A percentile compares a stretch with the other conserved stretches of the same genome.
phyloP scores from a whole-genome alignment of 139 green algal species.

The Picochlorum sp. region DNA sequence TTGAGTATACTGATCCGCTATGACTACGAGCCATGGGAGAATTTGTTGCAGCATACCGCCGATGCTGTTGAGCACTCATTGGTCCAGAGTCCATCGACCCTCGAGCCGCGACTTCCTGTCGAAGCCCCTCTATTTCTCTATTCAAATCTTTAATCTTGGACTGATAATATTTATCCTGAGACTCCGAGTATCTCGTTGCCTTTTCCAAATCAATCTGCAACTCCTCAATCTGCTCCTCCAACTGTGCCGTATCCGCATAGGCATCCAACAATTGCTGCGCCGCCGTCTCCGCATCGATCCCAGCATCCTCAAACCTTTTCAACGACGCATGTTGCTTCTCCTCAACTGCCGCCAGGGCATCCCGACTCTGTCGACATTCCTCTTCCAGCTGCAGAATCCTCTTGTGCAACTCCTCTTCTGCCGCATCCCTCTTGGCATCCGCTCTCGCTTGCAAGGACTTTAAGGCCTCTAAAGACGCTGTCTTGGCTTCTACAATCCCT shows the following conservation, averaged over 20 bases:
- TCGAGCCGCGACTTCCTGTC: too few relatives aligned
- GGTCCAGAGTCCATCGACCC: neutral
- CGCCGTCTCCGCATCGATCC: neutral
- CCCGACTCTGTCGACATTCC: neutral
- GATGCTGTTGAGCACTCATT: neutral
- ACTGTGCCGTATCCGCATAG: neutral
- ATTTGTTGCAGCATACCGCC: neutral
- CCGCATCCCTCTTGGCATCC: neutral
- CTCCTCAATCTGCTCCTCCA: neutral
- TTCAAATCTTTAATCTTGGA: neutral
- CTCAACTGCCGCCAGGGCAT: neutral
- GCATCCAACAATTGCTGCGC: neutral
- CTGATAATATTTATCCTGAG: neutral
- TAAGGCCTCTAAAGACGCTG: neutral
- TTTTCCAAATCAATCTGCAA: conserved; percentile 3
- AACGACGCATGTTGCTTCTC: neutral
- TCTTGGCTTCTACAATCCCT: neutral
- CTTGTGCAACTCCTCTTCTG: neutral
- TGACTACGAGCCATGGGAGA: neutral
- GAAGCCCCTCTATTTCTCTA: too few relatives aligned
- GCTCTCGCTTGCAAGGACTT: neutral
- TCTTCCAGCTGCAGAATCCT: neutral
- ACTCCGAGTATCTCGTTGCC: neutral
- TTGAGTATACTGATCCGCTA: conserved; percentile 1
- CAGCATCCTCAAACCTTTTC: neutral